Percentiles rank a stretch among this genome's conserved stretches.
These are phyloP conservation scores for Phaeolepiota aurea DNA, from an alignment of 768 basidiomycete genomes.

Conservation along the genomic window DNA sequence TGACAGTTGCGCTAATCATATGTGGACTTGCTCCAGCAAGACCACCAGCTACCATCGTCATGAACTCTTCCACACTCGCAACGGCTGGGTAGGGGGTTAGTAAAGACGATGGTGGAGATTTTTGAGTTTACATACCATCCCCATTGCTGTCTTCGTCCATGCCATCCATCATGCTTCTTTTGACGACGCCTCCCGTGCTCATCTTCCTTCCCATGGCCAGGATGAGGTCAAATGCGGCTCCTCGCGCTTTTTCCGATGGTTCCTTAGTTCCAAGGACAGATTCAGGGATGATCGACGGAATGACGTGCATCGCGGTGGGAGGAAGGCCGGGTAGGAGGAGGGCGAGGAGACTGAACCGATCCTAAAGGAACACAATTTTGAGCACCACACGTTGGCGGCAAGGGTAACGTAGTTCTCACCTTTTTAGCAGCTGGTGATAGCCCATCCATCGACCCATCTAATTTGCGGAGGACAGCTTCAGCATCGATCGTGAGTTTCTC, in stretches of 20 bases:
- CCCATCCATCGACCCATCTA: conserved; percentile 58
- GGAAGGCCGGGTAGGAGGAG: conserved; percentile 64
- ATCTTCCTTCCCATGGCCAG: conserved; percentile 92
- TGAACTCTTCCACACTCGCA: conserved; percentile 83
- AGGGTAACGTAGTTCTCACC: conserved; percentile 24
- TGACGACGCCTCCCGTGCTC: conserved; percentile 77
- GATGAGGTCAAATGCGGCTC: conserved; percentile 84
- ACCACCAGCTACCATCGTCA: conserved; percentile 96
- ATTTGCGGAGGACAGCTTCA: conserved; percentile 50
- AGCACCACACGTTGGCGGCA: neutral
- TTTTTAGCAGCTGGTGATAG: conserved; percentile 84
- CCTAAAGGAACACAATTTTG: conserved; percentile 34
- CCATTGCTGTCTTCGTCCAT: conserved; percentile 65
- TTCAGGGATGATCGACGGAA: conserved; percentile 88
- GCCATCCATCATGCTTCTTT: conserved; percentile 65
- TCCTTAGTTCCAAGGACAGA: conserved; percentile 95
- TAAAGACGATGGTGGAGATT: neutral
- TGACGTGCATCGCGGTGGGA: conserved; percentile 65
- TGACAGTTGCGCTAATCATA: conserved; percentile 97
- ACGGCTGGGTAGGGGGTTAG: conserved; percentile 25
- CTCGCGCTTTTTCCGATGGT: conserved; percentile 86
- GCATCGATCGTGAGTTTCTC: conserved; percentile 47
- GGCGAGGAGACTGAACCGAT: conserved; percentile 73
- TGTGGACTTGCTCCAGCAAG: conserved; percentile 90
- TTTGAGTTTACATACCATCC: conserved; percentile 25